Conservation (phyloP, 2,329 filamentous ascomycete genomes). For the Cercospora nicotianae region DNA sequence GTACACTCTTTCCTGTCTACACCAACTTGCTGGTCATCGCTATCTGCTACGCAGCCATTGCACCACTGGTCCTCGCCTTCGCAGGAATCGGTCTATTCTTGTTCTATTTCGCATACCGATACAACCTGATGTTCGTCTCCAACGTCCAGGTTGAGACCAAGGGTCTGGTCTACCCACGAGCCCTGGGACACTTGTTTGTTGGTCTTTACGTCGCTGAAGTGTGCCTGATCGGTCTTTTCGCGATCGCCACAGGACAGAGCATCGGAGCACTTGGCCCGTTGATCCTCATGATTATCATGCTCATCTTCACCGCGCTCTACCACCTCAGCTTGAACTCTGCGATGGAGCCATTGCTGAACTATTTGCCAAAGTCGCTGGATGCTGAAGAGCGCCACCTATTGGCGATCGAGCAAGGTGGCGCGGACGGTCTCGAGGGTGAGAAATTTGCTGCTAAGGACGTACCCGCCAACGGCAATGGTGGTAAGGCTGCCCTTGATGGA, state of each 20-base stretch:
- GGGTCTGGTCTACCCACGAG: slow-evolving; percentile 82
- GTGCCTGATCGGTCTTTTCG: slow-evolving; percentile 83
- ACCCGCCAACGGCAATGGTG: slow-evolving; percentile 25
- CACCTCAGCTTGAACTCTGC: slow-evolving; percentile 73
- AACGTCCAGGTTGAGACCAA: slow-evolving; percentile 83
- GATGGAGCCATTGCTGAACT: slow-evolving; percentile 72
- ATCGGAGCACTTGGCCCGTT: slow-evolving; percentile 60
- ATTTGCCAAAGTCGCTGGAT: slow-evolving; percentile 59
- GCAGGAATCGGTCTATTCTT: slow-evolving; percentile 74
- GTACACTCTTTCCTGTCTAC: slow-evolving; percentile 76
- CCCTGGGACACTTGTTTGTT: slow-evolving; percentile 78
- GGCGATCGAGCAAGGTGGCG: slow-evolving; percentile 37
- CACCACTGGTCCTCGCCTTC: slow-evolving; percentile 80
- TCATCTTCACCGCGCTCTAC: slow-evolving; percentile 74
- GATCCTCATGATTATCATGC: slow-evolving; percentile 72
- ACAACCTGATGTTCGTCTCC: slow-evolving; percentile 86
- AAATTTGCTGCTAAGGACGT: slow-evolving; percentile 33
- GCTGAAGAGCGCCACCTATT: slow-evolving; percentile 42
- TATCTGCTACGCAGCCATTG: slow-evolving; percentile 82
- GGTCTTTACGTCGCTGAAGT: slow-evolving; percentile 77
- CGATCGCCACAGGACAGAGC: slow-evolving; percentile 59
- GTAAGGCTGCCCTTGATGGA: slow-evolving; percentile 2
- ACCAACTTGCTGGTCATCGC: slow-evolving; percentile 73
- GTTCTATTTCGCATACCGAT: slow-evolving; percentile 85
- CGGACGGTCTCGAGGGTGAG: slow-evolving; percentile 28